Evolutionary conservation across 2,329 filamentous ascomycete genomes (phyloP).

Genomic region (Calonectria pseudoreteaudii): DNA sequence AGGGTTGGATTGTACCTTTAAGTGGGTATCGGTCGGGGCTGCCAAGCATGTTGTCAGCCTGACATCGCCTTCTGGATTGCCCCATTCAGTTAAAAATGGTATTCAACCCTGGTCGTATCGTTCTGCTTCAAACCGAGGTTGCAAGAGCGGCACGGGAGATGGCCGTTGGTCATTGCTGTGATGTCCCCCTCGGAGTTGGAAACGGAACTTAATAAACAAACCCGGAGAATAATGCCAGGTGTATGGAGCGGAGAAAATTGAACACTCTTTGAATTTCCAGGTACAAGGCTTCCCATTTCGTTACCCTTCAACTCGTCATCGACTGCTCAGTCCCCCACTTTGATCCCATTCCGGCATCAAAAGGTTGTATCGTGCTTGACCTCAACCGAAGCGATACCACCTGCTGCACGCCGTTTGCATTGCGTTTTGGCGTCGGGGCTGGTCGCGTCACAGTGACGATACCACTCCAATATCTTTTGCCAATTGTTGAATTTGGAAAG

Average conservation of each 20-base stretch:
- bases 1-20: background rate
- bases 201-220: background rate
- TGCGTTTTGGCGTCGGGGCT: background rate
- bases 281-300: too few relatives aligned
- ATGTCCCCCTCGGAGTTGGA: background rate
- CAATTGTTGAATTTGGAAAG: background rate
- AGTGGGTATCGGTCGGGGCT: background rate
- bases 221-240: background rate
- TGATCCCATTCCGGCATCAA: background rate
- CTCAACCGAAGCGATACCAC: background rate
- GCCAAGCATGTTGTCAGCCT: background rate
- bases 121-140: background rate
- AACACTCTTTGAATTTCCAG: background rate
- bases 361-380: background rate
- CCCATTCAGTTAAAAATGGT: background rate
- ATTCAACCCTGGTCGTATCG: background rate
- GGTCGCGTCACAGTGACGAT: conserved; percentile 4
- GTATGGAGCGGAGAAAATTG: background rate
- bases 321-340: background rate
- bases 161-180: background rate
- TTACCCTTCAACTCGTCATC: background rate
- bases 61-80: background rate
- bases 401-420: background rate
- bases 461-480: background rate
- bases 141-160: background rate